phyloP scores from a whole-genome alignment of 2,329 filamentous ascomycete species.

The Plectosphaerella plurivora region DNA sequence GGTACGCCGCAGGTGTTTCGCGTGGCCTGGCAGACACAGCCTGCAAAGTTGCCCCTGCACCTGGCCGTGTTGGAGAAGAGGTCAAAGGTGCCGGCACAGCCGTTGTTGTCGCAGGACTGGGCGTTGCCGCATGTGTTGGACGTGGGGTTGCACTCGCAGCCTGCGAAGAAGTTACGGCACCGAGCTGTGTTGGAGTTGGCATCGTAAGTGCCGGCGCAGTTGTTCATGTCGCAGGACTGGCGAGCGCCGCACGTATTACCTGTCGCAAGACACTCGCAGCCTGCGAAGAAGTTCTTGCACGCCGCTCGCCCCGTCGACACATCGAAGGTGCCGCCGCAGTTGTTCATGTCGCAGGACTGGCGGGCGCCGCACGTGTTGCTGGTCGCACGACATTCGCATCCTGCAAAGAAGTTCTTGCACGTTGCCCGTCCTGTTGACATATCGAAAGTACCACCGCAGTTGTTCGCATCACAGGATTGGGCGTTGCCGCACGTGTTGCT shows the following conservation, averaged over 20 bases:
- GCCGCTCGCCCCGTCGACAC: not conserved
- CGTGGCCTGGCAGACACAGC: not conserved
- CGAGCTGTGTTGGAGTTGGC: not conserved
- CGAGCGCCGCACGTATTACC: not conserved
- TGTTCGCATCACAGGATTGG: not conserved
- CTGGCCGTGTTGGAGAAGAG: not conserved
- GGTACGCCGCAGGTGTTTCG: not conserved
- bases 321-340: not conserved
- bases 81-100: not conserved
- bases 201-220: not conserved
- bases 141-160: constrained; percentile 1
- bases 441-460: not conserved
- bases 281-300: not conserved
- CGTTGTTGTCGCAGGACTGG: not conserved
- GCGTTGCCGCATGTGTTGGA: not conserved
- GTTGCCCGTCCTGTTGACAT: not conserved
- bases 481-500: not conserved
- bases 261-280: not conserved
- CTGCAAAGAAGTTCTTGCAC: not conserved
- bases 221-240: not conserved
- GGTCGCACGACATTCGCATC: not conserved
- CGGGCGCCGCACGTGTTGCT: not conserved
- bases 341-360: not conserved
- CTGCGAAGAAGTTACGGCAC: constrained; percentile 1
- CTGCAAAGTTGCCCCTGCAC: not conserved